Conservation (phyloP, 495 filamentous ascomycete species). For the Tuber indicum region DNA sequence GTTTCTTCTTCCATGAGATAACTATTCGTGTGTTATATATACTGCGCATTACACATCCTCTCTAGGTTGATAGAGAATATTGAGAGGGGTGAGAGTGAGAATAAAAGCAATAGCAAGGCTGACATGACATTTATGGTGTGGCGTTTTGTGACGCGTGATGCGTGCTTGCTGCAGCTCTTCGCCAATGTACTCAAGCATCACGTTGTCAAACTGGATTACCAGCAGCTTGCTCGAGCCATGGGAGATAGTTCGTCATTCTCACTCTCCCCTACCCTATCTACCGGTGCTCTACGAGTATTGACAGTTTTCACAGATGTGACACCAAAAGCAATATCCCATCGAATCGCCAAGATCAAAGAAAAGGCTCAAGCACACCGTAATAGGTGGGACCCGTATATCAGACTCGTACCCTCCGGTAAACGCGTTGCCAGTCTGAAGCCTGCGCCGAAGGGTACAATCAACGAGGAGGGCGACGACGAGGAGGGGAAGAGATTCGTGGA, state of each 20-base stretch:
- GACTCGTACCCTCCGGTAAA: background rate
- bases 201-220: conserved; percentile 40
- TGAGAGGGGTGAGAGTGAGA: background rate
- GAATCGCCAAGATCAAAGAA: conserved; percentile 41
- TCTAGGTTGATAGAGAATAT: background rate
- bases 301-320: conserved; percentile 30
- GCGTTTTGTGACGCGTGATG: background rate
- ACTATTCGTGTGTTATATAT: background rate
- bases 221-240: conserved; percentile 36
- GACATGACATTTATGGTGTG: background rate
- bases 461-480: background rate
- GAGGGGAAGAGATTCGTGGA: background rate
- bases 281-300: conserved; percentile 2
- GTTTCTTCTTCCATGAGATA: background rate
- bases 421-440: background rate
- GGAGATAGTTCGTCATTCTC: conserved; percentile 25
- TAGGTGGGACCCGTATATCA: conserved; percentile 24
- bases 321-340: conserved; percentile 40
- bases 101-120: background rate
- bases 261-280: background rate
- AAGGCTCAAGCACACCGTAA: conserved; percentile 29
- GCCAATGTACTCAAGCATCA: conserved; percentile 40
- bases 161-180: conserved; percentile 26
- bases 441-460: background rate
- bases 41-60: background rate